These are phyloP conservation scores for Oryza punctata DNA, from an alignment of 176 grass and related monocot species.

Conservation along the genomic window DNA sequence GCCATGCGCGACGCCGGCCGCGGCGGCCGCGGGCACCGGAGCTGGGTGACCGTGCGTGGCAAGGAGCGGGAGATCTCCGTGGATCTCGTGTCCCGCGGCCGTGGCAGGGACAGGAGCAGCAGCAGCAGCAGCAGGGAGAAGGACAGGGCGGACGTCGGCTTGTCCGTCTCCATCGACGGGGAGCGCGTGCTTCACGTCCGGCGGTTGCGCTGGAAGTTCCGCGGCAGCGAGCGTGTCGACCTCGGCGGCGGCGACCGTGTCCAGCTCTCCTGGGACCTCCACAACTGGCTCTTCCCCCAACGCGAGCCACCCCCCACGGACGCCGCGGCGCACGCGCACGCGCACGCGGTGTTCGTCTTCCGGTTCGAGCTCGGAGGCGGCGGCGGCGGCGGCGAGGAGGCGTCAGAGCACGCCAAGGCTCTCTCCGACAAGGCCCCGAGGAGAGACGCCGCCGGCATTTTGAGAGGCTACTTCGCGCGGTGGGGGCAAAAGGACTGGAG, in stretches of 20 bases:
- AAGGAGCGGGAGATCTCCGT: constrained; percentile 82
- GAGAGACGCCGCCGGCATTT: constrained; percentile 32
- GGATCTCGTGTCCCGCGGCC: constrained; percentile 48
- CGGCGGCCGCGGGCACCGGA: constrained; percentile 41
- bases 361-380: constrained; percentile 57
- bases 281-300: constrained; percentile 75
- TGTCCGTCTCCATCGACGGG: constrained; percentile 70
- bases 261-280: constrained; percentile 81
- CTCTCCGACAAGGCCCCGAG: constrained; percentile 35
- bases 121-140: constrained; percentile 9
- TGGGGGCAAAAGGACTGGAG: constrained; percentile 68
- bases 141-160: constrained; percentile 52
- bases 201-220: constrained; percentile 82
- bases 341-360: constrained; percentile 75
- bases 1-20: constrained; percentile 34
- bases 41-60: constrained; percentile 56
- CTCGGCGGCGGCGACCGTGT: constrained; percentile 52
- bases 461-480: constrained; percentile 40
- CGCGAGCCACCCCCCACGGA: constrained; percentile 25
- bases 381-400: constrained; percentile 8
- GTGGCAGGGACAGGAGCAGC: neutral
- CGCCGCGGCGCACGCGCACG: constrained; percentile 18
- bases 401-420: constrained; percentile 26
- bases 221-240: constrained; percentile 70
- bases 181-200: constrained; percentile 64